A percentile compares a stretch with the other conserved stretches of the same genome.
Evolutionary conservation across 2,329 filamentous ascomycete species (phyloP).

Genomic region (Aspergillus arachidicola): DNA sequence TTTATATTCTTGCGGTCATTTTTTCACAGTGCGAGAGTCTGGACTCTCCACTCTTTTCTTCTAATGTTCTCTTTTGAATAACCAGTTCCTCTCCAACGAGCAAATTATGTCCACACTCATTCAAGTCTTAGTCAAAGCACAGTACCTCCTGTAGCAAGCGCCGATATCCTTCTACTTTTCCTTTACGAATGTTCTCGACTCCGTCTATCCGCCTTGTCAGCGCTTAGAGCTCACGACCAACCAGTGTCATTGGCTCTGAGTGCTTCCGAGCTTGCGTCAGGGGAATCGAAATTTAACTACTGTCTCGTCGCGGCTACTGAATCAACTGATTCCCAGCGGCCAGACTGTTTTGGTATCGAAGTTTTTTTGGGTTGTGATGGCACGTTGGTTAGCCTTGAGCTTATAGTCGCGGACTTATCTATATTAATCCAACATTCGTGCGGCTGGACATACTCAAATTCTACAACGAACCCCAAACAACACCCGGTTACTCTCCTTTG

Average conservation of each 20-base stretch:
- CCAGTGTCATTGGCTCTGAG: conserved; percentile 22
- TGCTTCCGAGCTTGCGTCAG: conserved; percentile 6
- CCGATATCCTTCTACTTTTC: conserved; percentile 16
- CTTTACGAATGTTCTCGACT: conserved; percentile 14
- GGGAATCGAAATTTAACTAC: conserved; percentile 22
- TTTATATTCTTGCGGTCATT: conserved; percentile 7
- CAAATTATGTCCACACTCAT: conserved; percentile 17
- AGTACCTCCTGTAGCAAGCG: conserved; percentile 21
- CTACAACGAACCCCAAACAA: neutral
- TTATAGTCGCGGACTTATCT: conserved; percentile 8
- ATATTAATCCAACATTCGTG: conserved; percentile 17
- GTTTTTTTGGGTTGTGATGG: conserved; percentile 16
- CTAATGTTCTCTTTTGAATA: conserved; percentile 5
- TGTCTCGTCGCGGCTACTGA: conserved; percentile 25
- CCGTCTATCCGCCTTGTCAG: conserved; percentile 22
- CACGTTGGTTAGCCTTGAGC: conserved; percentile 11
- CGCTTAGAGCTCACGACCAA: conserved; percentile 20
- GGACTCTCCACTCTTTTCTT: conserved; percentile 1
- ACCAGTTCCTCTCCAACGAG: neutral
- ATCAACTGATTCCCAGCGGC: conserved; percentile 19
- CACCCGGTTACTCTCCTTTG: neutral
- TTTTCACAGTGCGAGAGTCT: neutral
- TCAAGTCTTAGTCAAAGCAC: neutral
- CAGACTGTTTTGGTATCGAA: conserved; percentile 16
- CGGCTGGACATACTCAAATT: neutral